These are phyloP conservation scores for Magnusiomyces clavatus DNA, from an alignment of 1,139 yeast genomes.

Conservation along the genomic window DNA sequence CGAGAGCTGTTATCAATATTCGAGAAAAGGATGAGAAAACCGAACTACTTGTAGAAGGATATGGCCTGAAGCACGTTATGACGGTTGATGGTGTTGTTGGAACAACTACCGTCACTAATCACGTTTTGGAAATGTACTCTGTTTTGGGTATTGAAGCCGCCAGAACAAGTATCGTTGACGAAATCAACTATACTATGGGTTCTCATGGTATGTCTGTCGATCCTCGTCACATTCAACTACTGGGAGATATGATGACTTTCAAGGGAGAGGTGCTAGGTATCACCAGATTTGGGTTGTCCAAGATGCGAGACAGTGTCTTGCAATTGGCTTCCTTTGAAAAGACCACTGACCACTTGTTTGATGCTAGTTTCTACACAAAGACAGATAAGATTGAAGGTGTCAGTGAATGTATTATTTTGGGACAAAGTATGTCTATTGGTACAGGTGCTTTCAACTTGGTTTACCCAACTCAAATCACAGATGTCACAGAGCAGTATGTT, in stretches of 20 bases:
- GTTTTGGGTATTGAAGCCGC: conserved; percentile 99
- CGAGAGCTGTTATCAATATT: conserved; percentile 95
- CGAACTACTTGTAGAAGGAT: conserved; percentile 94
- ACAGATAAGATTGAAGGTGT: conserved; percentile 95
- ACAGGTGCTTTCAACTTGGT: conserved; percentile 88
- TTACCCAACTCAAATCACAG: conserved; percentile 25
- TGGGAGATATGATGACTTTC: conserved; percentile 98
- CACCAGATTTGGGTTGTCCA: conserved; percentile 94
- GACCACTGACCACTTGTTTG: conserved; percentile 96
- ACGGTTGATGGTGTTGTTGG: conserved; percentile 96
- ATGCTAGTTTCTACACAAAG: conserved; percentile 97
- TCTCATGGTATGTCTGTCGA: conserved; percentile 99
- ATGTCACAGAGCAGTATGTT: conserved; percentile 12
- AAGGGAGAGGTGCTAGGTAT: conserved; percentile 98
- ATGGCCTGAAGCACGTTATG: conserved; percentile 94
- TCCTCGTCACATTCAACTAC: conserved; percentile 95
- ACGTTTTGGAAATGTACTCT: conserved; percentile 78
- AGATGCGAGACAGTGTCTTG: conserved; percentile 96
- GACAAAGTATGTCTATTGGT: conserved; percentile 96
- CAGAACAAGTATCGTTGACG: conserved; percentile 81
- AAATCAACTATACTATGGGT: conserved; percentile 96
- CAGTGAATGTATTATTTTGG: conserved; percentile 92
- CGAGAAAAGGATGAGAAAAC: conserved; percentile 73
- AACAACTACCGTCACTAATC: conserved; percentile 79
- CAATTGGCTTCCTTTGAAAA: conserved; percentile 97